Percentiles rank a stretch among this genome's conserved stretches.
Conservation (phyloP, 2,329 filamentous ascomycete species). For the Cucurbitaria berberidis region DNA sequence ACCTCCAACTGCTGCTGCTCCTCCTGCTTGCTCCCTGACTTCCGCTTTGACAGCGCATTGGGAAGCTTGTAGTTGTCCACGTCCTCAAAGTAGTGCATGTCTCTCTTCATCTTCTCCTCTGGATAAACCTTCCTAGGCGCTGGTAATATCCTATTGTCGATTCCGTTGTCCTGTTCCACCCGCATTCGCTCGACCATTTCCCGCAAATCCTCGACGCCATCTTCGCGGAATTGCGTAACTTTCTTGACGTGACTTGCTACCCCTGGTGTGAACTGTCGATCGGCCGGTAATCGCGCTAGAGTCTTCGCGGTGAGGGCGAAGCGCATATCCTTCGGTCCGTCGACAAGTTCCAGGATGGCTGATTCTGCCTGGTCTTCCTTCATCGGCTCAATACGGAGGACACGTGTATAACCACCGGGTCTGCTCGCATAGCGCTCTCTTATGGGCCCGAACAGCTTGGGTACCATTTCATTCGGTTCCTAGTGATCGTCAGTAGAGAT, state of each 20-base stretch:
- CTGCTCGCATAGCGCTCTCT: constrained; percentile 77
- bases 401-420: constrained; percentile 92
- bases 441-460: constrained; percentile 87
- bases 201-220: constrained; percentile 72
- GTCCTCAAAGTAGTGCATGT: constrained; percentile 39
- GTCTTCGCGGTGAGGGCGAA: constrained; percentile 92
- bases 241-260: constrained; percentile 82
- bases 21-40: neutral
- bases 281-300: constrained; percentile 66
- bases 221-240: constrained; percentile 75
- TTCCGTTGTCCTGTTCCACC: constrained; percentile 25
- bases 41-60: constrained; percentile 22
- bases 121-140: constrained; percentile 42
- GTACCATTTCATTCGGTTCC: constrained; percentile 73
- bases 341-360: constrained; percentile 92
- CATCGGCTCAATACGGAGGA: constrained; percentile 87
- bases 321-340: constrained; percentile 90
- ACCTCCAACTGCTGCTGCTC: neutral
- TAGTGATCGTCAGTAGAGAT: constrained; percentile 44
- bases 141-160: constrained; percentile 36
- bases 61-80: constrained; percentile 29
- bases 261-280: constrained; percentile 68
- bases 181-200: constrained; percentile 56
- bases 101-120: constrained; percentile 30
- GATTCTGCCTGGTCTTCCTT: constrained; percentile 87